Evolutionary conservation across 139 green algal species (phyloP), one percentile per base, ranked within the genome.

Genomic region (Coccomyxa sp.): DNA sequence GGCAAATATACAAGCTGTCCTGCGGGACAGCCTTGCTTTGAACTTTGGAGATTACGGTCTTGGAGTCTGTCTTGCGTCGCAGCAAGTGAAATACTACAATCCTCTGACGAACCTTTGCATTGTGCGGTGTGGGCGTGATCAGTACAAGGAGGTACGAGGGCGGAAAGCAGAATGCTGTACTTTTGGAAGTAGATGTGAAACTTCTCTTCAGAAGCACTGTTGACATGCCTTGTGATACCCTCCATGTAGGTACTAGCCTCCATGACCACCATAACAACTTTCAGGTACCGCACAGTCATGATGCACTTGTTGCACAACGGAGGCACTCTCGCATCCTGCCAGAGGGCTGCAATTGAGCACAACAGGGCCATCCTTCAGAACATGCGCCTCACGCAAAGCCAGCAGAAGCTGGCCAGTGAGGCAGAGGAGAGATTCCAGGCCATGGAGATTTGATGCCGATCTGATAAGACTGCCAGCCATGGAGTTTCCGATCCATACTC

Each of bases 61-160:
- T 16, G 88, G 79, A 27, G 84, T 78, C 9, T 78, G 68, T 0
- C 28, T 87, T 4, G 82, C 79, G 25, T 89, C 88, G 7, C 51
- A 89, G 17, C 86, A 82, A 90, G 88, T 91, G 51, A 91, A 91
- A 79, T 87, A 85, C 57, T 87, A 87, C 59, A 90, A 90, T 67
- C 87, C 88, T 13, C 74, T 89, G 13, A 88, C 86, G 17, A 59
- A 59, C 63, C 25, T 89, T 13, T 88, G 83, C 68, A 38, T 88
- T 1, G 32, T 91, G 21, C 74, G 86, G 14, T 91, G 87, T 78
- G 78, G 84, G 58, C 67, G 82, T 0, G 83, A 90, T 23, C 79
- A 90, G 12, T 84, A 86, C 80, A 68, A 82, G 76, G 57, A 91
- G 85, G 87, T 87, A 21, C 0, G 83, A 51, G 38, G 38, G 38